A percentile compares a stretch with the other conserved stretches of the same genome.
phyloP scores from a whole-genome alignment of 1,284 basidiomycete species.

The Cryptococcus sp. region DNA sequence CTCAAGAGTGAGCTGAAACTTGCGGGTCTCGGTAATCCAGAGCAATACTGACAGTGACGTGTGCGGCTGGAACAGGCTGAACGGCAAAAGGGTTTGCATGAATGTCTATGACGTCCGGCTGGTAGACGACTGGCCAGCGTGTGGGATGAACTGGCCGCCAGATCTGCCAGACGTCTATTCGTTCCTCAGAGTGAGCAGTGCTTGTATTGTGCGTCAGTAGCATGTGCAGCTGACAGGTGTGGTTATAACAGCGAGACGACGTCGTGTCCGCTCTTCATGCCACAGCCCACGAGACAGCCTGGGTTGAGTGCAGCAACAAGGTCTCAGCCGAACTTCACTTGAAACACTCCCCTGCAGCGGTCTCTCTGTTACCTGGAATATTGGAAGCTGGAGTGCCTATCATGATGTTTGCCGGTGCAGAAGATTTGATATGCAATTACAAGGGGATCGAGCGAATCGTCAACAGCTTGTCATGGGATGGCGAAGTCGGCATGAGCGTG shows the following conservation, averaged over 20 bases:
- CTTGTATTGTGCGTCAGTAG: not conserved
- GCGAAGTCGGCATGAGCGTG: conserved; percentile 79
- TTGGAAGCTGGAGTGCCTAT: conserved; percentile 73
- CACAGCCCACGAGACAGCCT: conserved; percentile 70
- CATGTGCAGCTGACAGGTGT: not conserved
- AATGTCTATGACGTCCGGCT: conserved; percentile 95
- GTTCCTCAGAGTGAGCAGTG: conserved; percentile 71
- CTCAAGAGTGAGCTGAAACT: conserved; percentile 62
- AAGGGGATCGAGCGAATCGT: conserved; percentile 87
- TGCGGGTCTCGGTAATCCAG: not conserved
- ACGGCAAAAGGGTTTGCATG: conserved; percentile 75
- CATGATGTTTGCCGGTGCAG: conserved; percentile 91
- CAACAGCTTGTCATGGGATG: conserved; percentile 80
- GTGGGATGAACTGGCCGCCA: conserved; percentile 99
- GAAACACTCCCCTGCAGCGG: conserved; percentile 66
- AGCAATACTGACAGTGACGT: not conserved
- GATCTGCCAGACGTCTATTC: conserved; percentile 74
- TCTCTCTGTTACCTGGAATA: conserved; percentile 76
- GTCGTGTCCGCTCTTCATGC: conserved; percentile 86
- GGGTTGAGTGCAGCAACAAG: conserved; percentile 81
- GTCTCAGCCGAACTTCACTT: conserved; percentile 69
- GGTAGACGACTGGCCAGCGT: conserved; percentile 80
- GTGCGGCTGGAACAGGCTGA: conserved; percentile 59
- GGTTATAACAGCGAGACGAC: conserved; percentile 64
- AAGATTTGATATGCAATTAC: conserved; percentile 96